Base-by-base conservation (phyloP, 257 asterid species). In the Solanum lignicaule region DNA sequence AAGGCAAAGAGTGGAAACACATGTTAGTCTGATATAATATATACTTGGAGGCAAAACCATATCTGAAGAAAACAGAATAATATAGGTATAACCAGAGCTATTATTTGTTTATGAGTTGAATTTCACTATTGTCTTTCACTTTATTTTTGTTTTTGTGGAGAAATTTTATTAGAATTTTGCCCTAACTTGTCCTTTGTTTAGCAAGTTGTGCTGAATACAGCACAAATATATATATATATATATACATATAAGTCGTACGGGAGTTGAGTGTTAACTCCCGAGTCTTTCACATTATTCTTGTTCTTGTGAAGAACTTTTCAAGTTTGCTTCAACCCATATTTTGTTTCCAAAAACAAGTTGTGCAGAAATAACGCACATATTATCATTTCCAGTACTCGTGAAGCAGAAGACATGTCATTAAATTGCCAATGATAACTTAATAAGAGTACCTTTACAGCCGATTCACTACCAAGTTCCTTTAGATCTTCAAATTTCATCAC, bases 401-500 rank as follows among this genome's bases (percentile, higher is more conserved):
- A 46, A 81, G 60, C 68, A 16, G 39, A 48, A 48, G 16, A 79
- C 12, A 4, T 46, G 39, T 9, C 41, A 46, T 29, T 46, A 27
- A 43, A 81, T 81, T 81, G 68, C 85, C 68, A 81, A 46, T 29
- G 68, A 81, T 46, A 46, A 46, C 68, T 46, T 33, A 81, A 46
- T 27, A 20, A 52, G 35, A 46, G 48, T 95, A 96, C 99, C 99
- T 97, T 97, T 72, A 96, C 98, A 11, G 99, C 98, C 6, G 98
- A 31, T 91, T 97, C 99, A 87, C 89, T 92, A n/a, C 97, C 99
- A 6, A 94, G 94, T 91, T 95, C 99, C 95, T 97, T 95, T 41
- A 97, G 92, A 91, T 97, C 99, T 82, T 95, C 98, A 90, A 95
- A 96, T 91, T 97, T 97, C 99, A 96, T 97, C 62, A 97, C 99